Percentiles rank a stretch among this genome's conserved stretches.
Evolutionary conservation across 169 alveolate species (phyloP).

Genomic region (Gregarina niphandrodes): DNA sequence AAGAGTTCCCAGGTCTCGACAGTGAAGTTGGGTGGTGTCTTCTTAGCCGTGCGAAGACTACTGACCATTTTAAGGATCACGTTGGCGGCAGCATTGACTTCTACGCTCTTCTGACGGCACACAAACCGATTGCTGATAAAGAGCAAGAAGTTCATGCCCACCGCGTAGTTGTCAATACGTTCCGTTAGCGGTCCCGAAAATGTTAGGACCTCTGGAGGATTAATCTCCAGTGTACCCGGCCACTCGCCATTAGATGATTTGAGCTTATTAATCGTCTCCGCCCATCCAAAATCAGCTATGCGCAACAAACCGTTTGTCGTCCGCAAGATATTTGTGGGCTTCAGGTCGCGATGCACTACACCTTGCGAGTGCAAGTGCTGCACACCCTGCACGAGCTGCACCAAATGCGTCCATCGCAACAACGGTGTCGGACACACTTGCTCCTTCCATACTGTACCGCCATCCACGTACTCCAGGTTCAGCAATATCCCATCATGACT

Average conservation of each 20-base stretch:
- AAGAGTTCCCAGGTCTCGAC: slow-evolving; percentile 40
- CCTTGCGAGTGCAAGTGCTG: slow-evolving; percentile 34
- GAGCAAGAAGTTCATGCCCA: slow-evolving; percentile 39
- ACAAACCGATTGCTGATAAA: slow-evolving; percentile 43
- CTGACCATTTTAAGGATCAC: slow-evolving; percentile 31
- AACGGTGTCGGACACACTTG: slow-evolving; percentile 26
- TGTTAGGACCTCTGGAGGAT: slow-evolving; percentile 46
- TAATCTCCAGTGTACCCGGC: slow-evolving; percentile 53
- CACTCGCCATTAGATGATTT: slow-evolving; percentile 35
- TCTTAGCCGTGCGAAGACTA: slow-evolving; percentile 24
- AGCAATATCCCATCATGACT: slow-evolving; percentile 43
- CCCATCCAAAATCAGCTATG: slow-evolving; percentile 51
- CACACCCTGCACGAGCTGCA: slow-evolving; percentile 40
- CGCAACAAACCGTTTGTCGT: slow-evolving; percentile 24
- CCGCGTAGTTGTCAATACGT: slow-evolving; percentile 41
- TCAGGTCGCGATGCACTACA: slow-evolving; percentile 37
- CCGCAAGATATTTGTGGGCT: slow-evolving; percentile 40
- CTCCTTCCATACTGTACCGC: slow-evolving; percentile 46
- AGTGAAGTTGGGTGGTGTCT: slow-evolving; percentile 26
- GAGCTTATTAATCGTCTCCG: slow-evolving; percentile 31
- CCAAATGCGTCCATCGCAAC: slow-evolving; percentile 38
- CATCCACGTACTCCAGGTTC: slow-evolving; percentile 42
- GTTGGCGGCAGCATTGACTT: slow-evolving; percentile 41
- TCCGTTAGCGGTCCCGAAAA: slow-evolving; percentile 45
- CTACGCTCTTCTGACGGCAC: slow-evolving; percentile 43